phyloP scores from a whole-genome alignment of 1,139 yeast genomes.

The Pichia sp. region DNA sequence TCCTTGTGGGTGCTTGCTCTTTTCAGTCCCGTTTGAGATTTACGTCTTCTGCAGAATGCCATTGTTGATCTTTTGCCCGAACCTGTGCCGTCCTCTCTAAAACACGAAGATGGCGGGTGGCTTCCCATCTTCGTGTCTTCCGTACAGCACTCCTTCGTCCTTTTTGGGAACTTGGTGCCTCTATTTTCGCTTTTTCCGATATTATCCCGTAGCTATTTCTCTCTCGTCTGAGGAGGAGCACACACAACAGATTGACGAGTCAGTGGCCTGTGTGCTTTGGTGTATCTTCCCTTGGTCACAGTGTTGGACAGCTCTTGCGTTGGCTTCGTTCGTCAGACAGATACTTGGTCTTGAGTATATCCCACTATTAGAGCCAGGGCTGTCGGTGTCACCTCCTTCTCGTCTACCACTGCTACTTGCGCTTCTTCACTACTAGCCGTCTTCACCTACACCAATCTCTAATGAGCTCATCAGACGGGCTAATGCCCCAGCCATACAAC shows the following conservation, averaged over 20 bases:
- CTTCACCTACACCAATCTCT: neutral
- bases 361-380: neutral
- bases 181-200: neutral
- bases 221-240: neutral
- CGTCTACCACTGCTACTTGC: neutral
- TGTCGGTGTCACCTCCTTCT: neutral
- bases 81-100: neutral
- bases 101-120: neutral
- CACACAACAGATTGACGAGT: slow-evolving; percentile 1
- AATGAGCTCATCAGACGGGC: slow-evolving; percentile 1
- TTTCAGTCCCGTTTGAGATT: neutral
- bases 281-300: neutral
- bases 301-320: too few species aligned
- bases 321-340: too few species aligned
- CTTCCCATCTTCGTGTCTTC: neutral
- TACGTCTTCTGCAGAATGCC: neutral
- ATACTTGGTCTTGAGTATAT: neutral
- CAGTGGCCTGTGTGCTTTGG: neutral
- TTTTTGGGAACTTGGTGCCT: neutral
- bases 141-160: neutral
- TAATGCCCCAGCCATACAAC: slow-evolving; percentile 23
- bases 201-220: neutral
- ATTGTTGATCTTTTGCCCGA: neutral
- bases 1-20: neutral
- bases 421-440: neutral